A percentile compares a stretch with the other conserved stretches of the same genome.
phyloP scores from a whole-genome alignment of 306 rosid species.

The Prinsepia uniflora region DNA sequence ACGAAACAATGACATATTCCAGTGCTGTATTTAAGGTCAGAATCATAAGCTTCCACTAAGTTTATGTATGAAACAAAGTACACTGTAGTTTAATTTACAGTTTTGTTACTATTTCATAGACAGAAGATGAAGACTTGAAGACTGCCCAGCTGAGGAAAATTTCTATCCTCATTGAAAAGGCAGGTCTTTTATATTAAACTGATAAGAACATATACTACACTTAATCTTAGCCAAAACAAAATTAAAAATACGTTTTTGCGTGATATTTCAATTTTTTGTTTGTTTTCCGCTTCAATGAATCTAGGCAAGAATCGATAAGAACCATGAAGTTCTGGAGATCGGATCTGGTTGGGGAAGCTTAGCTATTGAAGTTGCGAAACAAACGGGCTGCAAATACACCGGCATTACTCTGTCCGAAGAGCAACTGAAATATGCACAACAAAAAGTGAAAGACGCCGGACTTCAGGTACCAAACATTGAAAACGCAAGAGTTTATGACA shows the following conservation, averaged over 20 bases:
- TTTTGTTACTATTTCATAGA: conserved; percentile 31
- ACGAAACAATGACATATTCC: conserved; percentile 83
- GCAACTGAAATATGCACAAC: conserved; percentile 68
- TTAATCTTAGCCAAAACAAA: neutral
- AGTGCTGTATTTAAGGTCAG: conserved; percentile 80
- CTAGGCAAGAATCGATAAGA: conserved; percentile 56
- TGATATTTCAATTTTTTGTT: neutral
- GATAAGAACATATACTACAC: too few relatives aligned
- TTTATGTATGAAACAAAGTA: conserved; percentile 5
- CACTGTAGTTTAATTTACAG: neutral
- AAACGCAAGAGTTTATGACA: neutral
- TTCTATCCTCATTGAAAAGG: conserved; percentile 62
- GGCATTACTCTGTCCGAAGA: conserved; percentile 81
- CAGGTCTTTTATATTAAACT: conserved; percentile 11
- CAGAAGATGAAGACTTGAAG: conserved; percentile 69
- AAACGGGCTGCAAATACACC: conserved; percentile 78
- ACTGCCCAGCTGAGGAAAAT: conserved; percentile 76
- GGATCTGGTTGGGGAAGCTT: conserved; percentile 95
- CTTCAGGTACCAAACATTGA: conserved; percentile 39
- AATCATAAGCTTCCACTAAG: neutral
- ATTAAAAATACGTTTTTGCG: neutral
- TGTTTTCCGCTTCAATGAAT: neutral
- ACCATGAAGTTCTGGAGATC: conserved; percentile 81
- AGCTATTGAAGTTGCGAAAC: conserved; percentile 74
- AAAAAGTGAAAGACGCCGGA: conserved; percentile 63